Evolutionary conservation across 495 filamentous ascomycete species (phyloP), one percentile per base, ranked within the genome.

Genomic region (Penicillium turbatum): DNA sequence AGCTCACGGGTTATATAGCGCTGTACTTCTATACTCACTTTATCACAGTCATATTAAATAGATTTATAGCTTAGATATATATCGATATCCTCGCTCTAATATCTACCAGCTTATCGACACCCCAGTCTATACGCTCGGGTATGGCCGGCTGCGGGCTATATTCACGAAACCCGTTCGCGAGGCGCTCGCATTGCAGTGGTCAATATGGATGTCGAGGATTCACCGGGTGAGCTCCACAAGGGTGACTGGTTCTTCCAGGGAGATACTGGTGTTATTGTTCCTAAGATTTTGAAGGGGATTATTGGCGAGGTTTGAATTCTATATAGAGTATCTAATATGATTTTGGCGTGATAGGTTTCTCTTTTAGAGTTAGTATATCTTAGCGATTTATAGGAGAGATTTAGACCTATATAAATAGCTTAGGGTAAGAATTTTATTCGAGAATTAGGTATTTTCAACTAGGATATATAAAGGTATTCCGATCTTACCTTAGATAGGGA

Each of bases 141-240:
- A 0, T 89, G 74, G 35, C 90, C 90, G 0, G 90, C 90, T 1
- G 89, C 89, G 2, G 80, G 79, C 13, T 81, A 80, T 59, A 79
- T 87, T 7, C 74, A 84, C 13, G 52, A 63, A 41, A 88, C 64
- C 31, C 72, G 85, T 36, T 65, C 52, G 0, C 73, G 74, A 29
- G 86, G 86, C 2, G 90, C 90, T 7, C 79, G 82, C 44, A 78
- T 95, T 12, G 90, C 86, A 15, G 83, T 90, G 0, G 73, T 93
- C 19, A 93, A 95, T 67, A 82, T 86, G 73, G 86, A 89, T 54
- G 63, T 41, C 37, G 71, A 68, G 41, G 82, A 84, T 68, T 61
- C 65, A 24, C 51, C 60, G 2, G 42, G 36, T 11, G 35, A 48
- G 0, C 24, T 59, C 11, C 37, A 42, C n/a, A 5, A 50, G 5